Evolutionary conservation across 257 asterid genomes (phyloP), one percentile per base, ranked within the genome.

Genomic region (Ophiorrhiza pumila): DNA sequence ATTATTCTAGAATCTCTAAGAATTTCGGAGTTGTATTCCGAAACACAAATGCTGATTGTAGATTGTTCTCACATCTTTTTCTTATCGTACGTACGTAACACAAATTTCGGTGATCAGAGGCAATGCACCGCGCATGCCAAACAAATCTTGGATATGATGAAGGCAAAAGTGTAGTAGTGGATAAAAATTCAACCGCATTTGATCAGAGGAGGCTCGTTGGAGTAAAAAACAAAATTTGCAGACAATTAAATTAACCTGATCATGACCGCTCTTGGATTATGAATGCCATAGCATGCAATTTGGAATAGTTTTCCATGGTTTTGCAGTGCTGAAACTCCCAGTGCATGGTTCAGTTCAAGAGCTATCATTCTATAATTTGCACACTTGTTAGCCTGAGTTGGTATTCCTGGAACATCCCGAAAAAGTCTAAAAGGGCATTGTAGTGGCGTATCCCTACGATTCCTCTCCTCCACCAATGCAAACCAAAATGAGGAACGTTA

Each of bases 401-500:
- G 7, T 37, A 6, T 2, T 53, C 60, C 14, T 53, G 6, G 52
- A 65, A 65, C 22, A 23, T 49, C 71, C 43, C 17, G 12, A 50
- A 60, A 32, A 60, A n/a, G 59, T 52, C 29, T 59, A 10, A 62
- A 62, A 5, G 34, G 29, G 7, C 27, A 10, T 23, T 15, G 34
- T 32, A 15, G 65, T 59, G 65, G 43, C 17, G 42, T 31, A 59
- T 47, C 35, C 35, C 35, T 13, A 2, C 46, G 14, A 37, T 29
- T 27, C 7, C 65, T 25, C 37, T 18, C 64, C 31, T 25, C 74
- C 66, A 71, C 66, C 74, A 53, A 53, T 57, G 14, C 52, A 34
- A 53, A 18, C 42, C 17, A 32, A 69, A 60, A 13, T 18, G 22
- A 17, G 14, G 7, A 11, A 4, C 13, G 35, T n/a, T n/a, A n/a